A percentile compares a stretch with the other conserved stretches of the same genome.
Evolutionary conservation across 257 asterid species (phyloP).

Genomic region (Ophiorrhiza pumila): DNA sequence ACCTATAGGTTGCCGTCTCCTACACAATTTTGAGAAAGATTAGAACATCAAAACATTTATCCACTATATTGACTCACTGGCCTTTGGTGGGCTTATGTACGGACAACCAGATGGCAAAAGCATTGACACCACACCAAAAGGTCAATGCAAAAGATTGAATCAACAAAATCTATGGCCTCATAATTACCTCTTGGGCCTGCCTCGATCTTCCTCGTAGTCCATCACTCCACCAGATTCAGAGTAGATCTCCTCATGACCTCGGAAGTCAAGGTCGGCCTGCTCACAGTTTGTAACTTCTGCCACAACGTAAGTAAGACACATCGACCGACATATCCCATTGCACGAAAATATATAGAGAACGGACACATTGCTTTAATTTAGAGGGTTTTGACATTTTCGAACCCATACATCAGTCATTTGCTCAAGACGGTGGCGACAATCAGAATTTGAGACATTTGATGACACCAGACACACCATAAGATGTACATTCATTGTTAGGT

Average conservation of each 20-base stretch:
- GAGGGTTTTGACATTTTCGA: not conserved
- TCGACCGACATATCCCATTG: constrained; percentile 64
- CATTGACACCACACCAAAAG: not conserved
- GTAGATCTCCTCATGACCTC: constrained; percentile 86
- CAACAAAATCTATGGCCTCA: not conserved
- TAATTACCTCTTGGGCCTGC: constrained; percentile 84
- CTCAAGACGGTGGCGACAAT: not conserved
- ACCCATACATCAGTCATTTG: not conserved
- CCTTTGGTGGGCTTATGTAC: not conserved
- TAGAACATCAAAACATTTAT: constrained; percentile 11
- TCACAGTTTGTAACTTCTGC: constrained; percentile 93
- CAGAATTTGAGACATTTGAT: not conserved
- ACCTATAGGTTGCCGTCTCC: constrained; percentile 88
- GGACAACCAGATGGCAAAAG: not conserved
- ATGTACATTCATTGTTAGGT: not conserved
- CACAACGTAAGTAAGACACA: constrained; percentile 91
- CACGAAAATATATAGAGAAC: constrained; percentile 30
- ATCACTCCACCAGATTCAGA: constrained; percentile 95
- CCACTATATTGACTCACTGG: no score
- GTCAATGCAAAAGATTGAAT: not conserved
- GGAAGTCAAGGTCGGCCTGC: constrained; percentile 80
- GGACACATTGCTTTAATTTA: constrained; percentile 7
- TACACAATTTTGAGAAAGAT: constrained; percentile 26
- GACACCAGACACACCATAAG: not conserved
- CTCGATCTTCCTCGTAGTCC: constrained; percentile 89